Evolutionary conservation across 2,329 filamentous ascomycete species (phyloP).

Genomic region (Sphaerulina vaccinii): DNA sequence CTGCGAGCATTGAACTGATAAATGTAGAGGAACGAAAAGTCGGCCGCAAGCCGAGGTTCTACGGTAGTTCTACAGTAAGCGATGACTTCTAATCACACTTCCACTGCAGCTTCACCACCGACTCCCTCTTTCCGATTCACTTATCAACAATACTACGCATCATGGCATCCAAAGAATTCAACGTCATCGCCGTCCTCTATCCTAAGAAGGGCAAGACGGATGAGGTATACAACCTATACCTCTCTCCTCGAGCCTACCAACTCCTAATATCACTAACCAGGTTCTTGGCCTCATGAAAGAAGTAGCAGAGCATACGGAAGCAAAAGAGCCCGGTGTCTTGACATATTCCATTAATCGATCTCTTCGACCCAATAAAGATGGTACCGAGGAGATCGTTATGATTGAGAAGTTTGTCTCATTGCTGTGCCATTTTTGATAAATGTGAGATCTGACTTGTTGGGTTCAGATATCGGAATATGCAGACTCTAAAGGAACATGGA

Average conservation of each 20-base stretch:
- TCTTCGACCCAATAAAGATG: slow-evolving; percentile 19
- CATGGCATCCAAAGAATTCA: slow-evolving; percentile 22
- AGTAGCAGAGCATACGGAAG: slow-evolving; percentile 16
- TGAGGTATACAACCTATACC: slow-evolving; percentile 6
- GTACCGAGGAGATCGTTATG: slow-evolving; percentile 23
- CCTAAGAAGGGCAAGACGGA: slow-evolving; percentile 23
- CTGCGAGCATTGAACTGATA: no score
- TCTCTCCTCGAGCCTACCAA: no score
- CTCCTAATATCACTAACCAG: background rate
- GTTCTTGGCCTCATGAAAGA: slow-evolving; percentile 16
- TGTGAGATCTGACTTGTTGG: background rate
- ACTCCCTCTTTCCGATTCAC: background rate
- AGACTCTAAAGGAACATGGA: slow-evolving; percentile 19
- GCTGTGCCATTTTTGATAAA: background rate
- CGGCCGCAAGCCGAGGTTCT: no score
- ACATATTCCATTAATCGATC: slow-evolving; percentile 20
- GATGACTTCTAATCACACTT: no score
- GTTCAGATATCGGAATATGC: slow-evolving; percentile 15
- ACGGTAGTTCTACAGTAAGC: no score
- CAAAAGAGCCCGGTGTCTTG: slow-evolving; percentile 17
- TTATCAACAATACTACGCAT: background rate
- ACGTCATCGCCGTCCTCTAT: slow-evolving; percentile 20
- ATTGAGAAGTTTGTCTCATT: slow-evolving; percentile 19
- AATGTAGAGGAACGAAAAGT: no score
- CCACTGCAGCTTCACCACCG: no score